Evolutionary conservation across 805 yeast species (phyloP), one percentile per base, ranked within the genome.

Genomic region (Starmerella riodocensis): DNA sequence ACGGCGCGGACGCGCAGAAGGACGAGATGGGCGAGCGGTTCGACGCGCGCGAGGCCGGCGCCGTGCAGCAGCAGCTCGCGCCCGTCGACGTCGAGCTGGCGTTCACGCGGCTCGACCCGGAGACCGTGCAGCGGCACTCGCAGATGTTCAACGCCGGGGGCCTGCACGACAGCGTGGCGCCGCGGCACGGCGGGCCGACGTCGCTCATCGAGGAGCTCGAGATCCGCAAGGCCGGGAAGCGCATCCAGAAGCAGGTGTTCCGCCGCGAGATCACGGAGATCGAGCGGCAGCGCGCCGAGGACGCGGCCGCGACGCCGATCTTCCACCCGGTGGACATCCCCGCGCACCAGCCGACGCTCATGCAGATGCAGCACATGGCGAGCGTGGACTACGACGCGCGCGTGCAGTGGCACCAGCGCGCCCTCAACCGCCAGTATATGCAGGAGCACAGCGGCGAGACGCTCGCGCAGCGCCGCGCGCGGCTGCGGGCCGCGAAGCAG

Each of bases 141-240:
- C 46, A 50, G 32, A 44, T 50, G 47, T 48, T 52, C 39, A 35
- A 49, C 26, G 36, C 48, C 3, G 56, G 56, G 18, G 56, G 54
- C 11, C 33, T 50, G 4, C 48, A 50, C 22, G 36, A 42, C 27
- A 40, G 49, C 16, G 27, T 37, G 2, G 32, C 33, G 16, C 50
- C 51, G 4, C 25, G 29, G 6, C 14, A 28, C 13, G 47, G 51
- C 6, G 52, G 51, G 30, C 52, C 58, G 1, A 53, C 54, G 14
- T 57, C 63, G 11, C 46, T 60, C n/a, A 56, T 60, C 24, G 64
- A 59, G 42, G 64, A 60, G 40, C 44, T 60, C 25, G 64, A 59
- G 40, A 49, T 57, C 26, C 55, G 64, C 22, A 59, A 59, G 39
- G 53, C 54, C 18, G 62, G 57, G 26, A 41, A 53, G 16, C 40